Conservation (phyloP, 2,329 filamentous ascomycete species). For the Rutstroemia sp. region DNA sequence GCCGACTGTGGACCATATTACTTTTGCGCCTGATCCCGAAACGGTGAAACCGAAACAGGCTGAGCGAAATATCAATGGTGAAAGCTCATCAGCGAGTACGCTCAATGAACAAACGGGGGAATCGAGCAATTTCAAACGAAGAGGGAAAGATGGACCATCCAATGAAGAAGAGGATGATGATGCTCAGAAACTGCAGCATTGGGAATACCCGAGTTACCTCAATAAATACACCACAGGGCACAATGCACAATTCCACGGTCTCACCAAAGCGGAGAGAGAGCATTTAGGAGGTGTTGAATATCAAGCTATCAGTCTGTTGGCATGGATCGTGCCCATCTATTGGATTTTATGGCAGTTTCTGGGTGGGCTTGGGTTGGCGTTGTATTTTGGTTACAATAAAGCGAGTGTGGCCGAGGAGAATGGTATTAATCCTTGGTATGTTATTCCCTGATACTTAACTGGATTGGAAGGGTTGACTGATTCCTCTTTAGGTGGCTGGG, state of each 20-base stretch:
- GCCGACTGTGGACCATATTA: not conserved
- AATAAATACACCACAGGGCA: slow-evolving; percentile 33
- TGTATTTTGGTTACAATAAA: slow-evolving; percentile 49
- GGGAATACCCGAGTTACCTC: slow-evolving; percentile 21
- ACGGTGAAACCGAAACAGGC: not conserved
- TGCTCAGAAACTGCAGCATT: too few species aligned
- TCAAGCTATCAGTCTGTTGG: slow-evolving; percentile 51
- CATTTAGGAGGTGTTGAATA: slow-evolving; percentile 57
- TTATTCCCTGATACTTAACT: not conserved
- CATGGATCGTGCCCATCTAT: slow-evolving; percentile 53
- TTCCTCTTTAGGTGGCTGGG: slow-evolving; percentile 46
- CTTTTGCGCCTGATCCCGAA: not conserved
- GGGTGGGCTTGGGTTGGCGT: slow-evolving; percentile 50
- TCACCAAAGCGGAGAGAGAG: slow-evolving; percentile 46
- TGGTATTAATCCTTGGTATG: slow-evolving; percentile 51
- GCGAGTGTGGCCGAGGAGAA: slow-evolving; percentile 43
- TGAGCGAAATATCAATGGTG: too few species aligned
- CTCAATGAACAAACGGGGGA: too few species aligned
- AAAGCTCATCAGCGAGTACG: too few species aligned
- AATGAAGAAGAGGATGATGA: too few species aligned
- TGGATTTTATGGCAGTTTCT: slow-evolving; percentile 52
- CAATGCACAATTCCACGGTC: slow-evolving; percentile 48
- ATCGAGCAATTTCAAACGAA: too few species aligned
- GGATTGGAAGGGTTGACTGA: too few species aligned
- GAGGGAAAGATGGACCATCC: too few species aligned